Evolutionary conservation across 371 early-diverging fungal species (phyloP).

Genomic region (Basidiobolus meristosporus): DNA sequence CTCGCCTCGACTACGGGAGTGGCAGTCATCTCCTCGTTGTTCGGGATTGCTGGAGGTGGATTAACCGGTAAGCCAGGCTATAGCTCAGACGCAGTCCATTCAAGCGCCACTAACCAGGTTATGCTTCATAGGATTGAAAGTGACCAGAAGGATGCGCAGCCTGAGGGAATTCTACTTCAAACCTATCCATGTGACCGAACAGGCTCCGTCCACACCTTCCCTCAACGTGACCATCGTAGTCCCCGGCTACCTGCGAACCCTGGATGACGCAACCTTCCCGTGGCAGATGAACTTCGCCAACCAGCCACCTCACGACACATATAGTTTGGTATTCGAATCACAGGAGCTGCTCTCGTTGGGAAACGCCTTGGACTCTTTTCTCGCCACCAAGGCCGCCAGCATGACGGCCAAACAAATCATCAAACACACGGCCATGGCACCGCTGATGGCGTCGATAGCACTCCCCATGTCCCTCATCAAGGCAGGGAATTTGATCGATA

Average conservation of each 20-base stretch:
- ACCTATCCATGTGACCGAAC: constrained; percentile 25
- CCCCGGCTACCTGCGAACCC: constrained; percentile 30
- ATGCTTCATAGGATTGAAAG: constrained; percentile 16
- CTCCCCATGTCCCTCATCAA: constrained; percentile 66
- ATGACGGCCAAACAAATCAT: constrained; percentile 74
- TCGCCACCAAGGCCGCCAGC: constrained; percentile 62
- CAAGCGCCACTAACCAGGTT: neutral
- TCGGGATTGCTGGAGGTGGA: constrained; percentile 32
- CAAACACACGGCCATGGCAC: constrained; percentile 64
- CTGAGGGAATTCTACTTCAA: constrained; percentile 31
- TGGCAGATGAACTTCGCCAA: constrained; percentile 24
- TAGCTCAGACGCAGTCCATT: neutral
- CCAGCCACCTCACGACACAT: constrained; percentile 20
- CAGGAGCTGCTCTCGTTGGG: constrained; percentile 57
- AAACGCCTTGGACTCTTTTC: constrained; percentile 49
- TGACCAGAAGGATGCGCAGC: constrained; percentile 23
- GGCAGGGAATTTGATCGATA: constrained; percentile 68
- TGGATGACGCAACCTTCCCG: constrained; percentile 15
- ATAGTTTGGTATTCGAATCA: constrained; percentile 55
- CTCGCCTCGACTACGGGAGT: constrained; percentile 38
- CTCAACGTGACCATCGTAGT: constrained; percentile 37
- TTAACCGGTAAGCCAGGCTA: neutral
- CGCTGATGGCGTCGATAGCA: constrained; percentile 65
- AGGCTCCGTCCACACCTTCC: constrained; percentile 31
- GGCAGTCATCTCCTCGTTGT: constrained; percentile 33